phyloP scores from a whole-genome alignment of 140 eudicot genomes.

The Erigeron philadelphicus region DNA sequence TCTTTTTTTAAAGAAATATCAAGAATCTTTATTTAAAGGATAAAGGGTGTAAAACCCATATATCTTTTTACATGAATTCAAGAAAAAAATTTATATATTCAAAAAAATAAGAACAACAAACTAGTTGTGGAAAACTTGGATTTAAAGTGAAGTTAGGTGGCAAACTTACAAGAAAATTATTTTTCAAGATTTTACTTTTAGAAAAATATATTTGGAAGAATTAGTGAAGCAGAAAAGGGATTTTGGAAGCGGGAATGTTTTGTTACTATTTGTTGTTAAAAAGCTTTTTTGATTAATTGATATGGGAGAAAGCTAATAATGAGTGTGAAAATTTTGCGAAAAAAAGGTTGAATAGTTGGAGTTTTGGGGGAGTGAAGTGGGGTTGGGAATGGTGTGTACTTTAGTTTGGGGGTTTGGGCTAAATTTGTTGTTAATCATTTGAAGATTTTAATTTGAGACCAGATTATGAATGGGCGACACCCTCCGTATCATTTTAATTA shows the following conservation, averaged over 20 bases:
- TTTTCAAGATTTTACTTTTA: slow-evolving; percentile 15
- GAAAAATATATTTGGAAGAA: neutral
- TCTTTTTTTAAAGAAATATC: slow-evolving; percentile 23
- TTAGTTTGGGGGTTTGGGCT: neutral
- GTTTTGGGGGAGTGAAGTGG: slow-evolving; percentile 7
- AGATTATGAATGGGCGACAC: no score
- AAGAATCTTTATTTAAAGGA: slow-evolving; percentile 15
- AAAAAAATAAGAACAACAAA: neutral
- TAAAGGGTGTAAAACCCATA: neutral
- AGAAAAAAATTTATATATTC: neutral
- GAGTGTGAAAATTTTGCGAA: neutral
- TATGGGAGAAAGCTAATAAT: neutral
- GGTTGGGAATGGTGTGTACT: slow-evolving; percentile 12
- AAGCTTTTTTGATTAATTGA: slow-evolving; percentile 1
- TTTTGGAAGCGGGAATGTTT: slow-evolving; percentile 32
- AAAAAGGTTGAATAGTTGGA: neutral
- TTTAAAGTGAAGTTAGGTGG: slow-evolving; percentile 54
- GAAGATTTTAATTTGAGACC: no score
- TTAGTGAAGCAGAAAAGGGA: slow-evolving; percentile 10
- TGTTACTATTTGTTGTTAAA: neutral
- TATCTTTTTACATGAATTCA: neutral
- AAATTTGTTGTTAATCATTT: neutral
- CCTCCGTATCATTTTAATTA: no score
- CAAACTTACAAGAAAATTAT: slow-evolving; percentile 9
- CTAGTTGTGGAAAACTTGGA: slow-evolving; percentile 45